phyloP scores from a whole-genome alignment of 164 flowering plant species.

The Berberis vulgaris region DNA sequence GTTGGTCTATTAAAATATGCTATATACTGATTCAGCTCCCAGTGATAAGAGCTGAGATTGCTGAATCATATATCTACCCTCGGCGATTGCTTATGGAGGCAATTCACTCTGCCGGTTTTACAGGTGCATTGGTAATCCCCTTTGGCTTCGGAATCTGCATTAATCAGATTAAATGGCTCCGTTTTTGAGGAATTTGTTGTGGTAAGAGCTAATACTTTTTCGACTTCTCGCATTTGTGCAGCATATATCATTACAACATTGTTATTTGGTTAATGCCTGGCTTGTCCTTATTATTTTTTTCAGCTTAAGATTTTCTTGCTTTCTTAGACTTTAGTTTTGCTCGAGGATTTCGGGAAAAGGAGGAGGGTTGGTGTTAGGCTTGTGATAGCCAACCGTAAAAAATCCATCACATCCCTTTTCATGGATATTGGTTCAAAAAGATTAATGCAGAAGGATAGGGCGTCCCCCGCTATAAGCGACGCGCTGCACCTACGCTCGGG shows the following conservation, averaged over 20 bases:
- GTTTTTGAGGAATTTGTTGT: constrained; percentile 74
- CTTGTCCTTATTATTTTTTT: no score
- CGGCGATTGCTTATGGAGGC: constrained; percentile 81
- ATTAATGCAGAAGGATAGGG: no score
- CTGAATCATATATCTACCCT: constrained; percentile 64
- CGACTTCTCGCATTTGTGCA: background rate
- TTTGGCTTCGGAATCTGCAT: constrained; percentile 67
- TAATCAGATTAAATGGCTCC: constrained; percentile 40
- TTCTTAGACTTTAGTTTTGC: constrained; percentile 8
- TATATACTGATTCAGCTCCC: constrained; percentile 37
- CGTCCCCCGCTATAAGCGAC: no score
- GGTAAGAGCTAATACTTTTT: constrained; percentile 27
- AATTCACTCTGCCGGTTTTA: constrained; percentile 76
- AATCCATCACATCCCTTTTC: no score
- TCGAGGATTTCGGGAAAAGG: constrained; percentile 35
- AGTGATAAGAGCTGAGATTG: constrained; percentile 63
- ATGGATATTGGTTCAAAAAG: no score
- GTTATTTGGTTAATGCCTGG: no score
- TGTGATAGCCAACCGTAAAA: no score
- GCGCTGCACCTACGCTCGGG: no score
- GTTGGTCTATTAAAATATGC: constrained; percentile 4
- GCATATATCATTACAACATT: background rate
- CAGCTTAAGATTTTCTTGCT: background rate
- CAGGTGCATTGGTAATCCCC: constrained; percentile 76
- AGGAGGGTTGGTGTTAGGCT: no score